These are phyloP conservation scores for Phytophthora chlamydospora DNA, from an alignment of 352 stramenopile genomes.

Conservation along the genomic window DNA sequence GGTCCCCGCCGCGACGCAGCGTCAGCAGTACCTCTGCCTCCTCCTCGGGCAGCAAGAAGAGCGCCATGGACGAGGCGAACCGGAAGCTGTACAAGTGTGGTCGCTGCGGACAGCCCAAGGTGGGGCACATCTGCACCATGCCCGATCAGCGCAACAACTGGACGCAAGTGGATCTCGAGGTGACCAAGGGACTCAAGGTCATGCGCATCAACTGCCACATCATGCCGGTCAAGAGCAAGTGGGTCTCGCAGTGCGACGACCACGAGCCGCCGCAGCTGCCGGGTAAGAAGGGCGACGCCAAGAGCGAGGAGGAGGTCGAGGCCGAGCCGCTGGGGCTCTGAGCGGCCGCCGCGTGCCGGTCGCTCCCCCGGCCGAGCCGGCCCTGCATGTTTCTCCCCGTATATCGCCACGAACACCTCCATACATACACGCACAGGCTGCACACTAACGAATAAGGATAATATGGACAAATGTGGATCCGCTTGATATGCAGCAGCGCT, in stretches of 20 bases:
- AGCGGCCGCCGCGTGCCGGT: conserved; percentile 3
- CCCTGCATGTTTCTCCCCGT: conserved; percentile 27
- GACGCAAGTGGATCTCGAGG: conserved; percentile 77
- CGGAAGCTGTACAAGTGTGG: conserved; percentile 90
- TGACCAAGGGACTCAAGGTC: conserved; percentile 79
- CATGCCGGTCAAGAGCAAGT: conserved; percentile 69
- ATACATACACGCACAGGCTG: conserved; percentile 7
- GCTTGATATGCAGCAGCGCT: background rate
- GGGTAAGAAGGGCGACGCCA: conserved; percentile 24
- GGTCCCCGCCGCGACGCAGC: conserved; percentile 32
- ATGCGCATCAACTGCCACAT: conserved; percentile 79
- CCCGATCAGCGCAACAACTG: conserved; percentile 88
- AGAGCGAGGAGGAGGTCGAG: conserved; percentile 39
- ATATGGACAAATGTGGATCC: conserved; percentile 32
- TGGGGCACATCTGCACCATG: conserved; percentile 88
- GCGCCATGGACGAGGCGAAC: conserved; percentile 45
- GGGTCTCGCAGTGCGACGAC: conserved; percentile 69
- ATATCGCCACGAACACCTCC: conserved; percentile 19
- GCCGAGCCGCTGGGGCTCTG: conserved; percentile 33
- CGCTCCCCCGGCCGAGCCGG: background rate
- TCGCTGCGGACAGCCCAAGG: conserved; percentile 84
- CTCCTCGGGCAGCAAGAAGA: conserved; percentile 39
- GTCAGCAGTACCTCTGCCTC: conserved; percentile 24
- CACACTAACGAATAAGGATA: conserved; percentile 31
- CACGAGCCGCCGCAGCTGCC: conserved; percentile 40